Percentiles rank a stretch among this genome's conserved stretches.
phyloP scores from a whole-genome alignment of 192 early-diverging fungal species.

The Podila horticola region DNA sequence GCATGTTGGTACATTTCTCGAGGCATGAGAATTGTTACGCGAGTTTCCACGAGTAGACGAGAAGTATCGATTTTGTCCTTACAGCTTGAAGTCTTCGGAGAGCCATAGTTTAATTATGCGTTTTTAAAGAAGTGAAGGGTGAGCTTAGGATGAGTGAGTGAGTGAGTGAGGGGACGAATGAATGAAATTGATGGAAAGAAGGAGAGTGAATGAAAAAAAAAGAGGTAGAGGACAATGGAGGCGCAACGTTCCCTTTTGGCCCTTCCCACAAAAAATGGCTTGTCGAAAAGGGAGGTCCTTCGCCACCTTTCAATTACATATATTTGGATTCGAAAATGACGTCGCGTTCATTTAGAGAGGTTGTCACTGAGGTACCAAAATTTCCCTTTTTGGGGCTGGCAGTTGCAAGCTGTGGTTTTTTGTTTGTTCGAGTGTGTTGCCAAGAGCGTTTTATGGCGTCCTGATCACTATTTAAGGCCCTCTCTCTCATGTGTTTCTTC shows the following conservation, averaged over 20 bases:
- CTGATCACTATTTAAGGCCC: not conserved
- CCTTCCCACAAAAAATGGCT: not conserved
- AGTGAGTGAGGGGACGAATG: not conserved
- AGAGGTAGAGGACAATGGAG: not conserved
- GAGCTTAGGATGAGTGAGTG: not conserved
- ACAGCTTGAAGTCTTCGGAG: constrained; percentile 47
- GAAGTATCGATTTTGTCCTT: not conserved
- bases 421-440: too few relatives aligned
- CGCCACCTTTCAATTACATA: constrained; percentile 1
- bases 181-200: not conserved
- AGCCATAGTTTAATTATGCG: constrained; percentile 36
- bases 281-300: too few relatives aligned
- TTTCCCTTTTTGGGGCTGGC: constrained; percentile 1
- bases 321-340: not conserved
- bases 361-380: not conserved
- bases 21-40: too few relatives aligned
- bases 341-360: not conserved
- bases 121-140: not conserved
- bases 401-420: too few relatives aligned
- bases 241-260: not conserved
- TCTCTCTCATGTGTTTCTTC: not conserved
- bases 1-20: not conserved
- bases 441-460: too few relatives aligned
- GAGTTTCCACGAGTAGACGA: too few relatives aligned
- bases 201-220: not conserved